Evolutionary conservation across 495 filamentous ascomycete species (phyloP).

Genomic region (Tuber borchii): DNA sequence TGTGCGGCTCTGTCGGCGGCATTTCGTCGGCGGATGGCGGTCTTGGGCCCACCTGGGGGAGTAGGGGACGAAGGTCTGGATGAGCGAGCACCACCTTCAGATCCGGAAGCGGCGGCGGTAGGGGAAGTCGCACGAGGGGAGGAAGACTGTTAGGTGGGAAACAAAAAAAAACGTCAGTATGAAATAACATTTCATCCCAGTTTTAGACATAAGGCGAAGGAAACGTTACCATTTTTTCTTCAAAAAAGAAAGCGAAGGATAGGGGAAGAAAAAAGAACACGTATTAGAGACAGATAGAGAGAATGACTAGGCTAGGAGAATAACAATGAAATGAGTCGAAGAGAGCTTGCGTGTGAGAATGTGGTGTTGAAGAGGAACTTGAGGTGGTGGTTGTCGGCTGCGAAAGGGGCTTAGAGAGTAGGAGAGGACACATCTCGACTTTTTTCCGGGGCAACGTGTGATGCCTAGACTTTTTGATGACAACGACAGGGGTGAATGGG

Average conservation of each 20-base stretch:
- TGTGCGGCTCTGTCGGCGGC: conserved; percentile 94
- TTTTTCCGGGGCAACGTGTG: conserved; percentile 15
- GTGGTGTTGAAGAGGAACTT: neutral
- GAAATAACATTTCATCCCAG: neutral
- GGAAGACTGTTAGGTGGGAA: conserved; percentile 46
- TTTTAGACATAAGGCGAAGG: neutral
- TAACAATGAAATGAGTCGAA: neutral
- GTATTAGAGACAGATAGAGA: neutral
- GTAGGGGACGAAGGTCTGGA: conserved; percentile 77
- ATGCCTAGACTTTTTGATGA: conserved; percentile 4
- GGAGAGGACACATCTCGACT: conserved; percentile 38
- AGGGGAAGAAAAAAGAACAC: neutral
- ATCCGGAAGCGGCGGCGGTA: conserved; percentile 45
- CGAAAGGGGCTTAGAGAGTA: neutral
- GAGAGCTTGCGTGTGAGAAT: neutral
- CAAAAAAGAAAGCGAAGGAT: neutral
- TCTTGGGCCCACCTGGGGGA: conserved; percentile 88
- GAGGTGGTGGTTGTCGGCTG: neutral
- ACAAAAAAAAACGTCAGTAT: neutral
- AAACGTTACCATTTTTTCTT: neutral
- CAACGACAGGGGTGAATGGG: neutral
- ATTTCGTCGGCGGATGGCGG: conserved; percentile 85
- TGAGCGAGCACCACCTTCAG: conserved; percentile 54
- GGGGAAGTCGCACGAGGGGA: conserved; percentile 70
- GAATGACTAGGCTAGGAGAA: neutral